Percentiles rank a stretch among this genome's conserved stretches.
phyloP scores from a whole-genome alignment of 768 basidiomycete genomes.

The Fomitopsis serialis region DNA sequence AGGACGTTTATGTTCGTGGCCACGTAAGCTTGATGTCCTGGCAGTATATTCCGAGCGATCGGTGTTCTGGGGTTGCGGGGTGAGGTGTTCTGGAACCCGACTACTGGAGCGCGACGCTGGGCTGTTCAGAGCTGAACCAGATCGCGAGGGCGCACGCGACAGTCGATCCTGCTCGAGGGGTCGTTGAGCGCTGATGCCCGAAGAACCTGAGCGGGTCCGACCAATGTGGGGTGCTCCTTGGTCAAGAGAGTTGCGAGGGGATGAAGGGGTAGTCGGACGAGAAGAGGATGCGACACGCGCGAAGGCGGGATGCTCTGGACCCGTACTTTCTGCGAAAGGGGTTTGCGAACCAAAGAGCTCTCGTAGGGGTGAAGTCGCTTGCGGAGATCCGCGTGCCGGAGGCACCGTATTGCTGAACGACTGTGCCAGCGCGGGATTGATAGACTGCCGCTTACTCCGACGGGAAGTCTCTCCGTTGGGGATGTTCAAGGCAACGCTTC shows the following conservation, averaged over 20 bases:
- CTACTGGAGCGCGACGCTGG: conserved; percentile 29
- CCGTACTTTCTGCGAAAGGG: background rate
- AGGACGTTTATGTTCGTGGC: conserved; percentile 2
- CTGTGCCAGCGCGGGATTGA: conserved; percentile 45
- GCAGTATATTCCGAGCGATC: background rate
- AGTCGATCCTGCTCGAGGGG: background rate
- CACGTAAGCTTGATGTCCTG: background rate
- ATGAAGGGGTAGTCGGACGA: background rate
- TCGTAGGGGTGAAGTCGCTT: conserved; percentile 26
- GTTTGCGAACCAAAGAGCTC: conserved; percentile 21
- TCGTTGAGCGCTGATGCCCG: conserved; percentile 13
- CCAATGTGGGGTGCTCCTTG: conserved; percentile 4
- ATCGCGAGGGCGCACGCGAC: conserved; percentile 16
- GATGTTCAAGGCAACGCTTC: conserved; percentile 17
- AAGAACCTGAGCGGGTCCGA: conserved; percentile 20
- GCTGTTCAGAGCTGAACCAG: conserved; percentile 29
- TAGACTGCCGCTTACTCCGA: conserved; percentile 45
- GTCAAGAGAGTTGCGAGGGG: background rate
- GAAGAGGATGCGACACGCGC: conserved; percentile 3
- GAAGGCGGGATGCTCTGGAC: background rate
- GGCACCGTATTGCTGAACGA: conserved; percentile 18
- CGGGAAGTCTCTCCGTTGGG: conserved; percentile 28
- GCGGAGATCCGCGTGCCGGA: conserved; percentile 19
- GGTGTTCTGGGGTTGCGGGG: background rate
- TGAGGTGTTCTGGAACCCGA: conserved; percentile 7